Conservation (phyloP, 352 stramenopile species). For the Pythium aphanidermatum region DNA sequence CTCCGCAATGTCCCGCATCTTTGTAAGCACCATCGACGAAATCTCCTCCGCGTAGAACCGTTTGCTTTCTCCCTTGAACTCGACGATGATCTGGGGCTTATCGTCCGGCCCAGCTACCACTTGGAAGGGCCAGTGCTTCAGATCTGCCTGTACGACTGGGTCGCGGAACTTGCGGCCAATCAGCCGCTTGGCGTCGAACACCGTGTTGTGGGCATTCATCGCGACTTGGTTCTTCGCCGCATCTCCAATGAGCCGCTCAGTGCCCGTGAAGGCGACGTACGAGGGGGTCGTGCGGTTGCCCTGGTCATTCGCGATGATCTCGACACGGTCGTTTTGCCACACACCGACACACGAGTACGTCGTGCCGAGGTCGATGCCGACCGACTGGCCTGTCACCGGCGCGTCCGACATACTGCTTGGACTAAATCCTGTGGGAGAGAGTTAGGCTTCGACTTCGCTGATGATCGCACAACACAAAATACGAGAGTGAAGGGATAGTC, state of each 20-base stretch:
- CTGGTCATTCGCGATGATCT: slow-evolving; percentile 96
- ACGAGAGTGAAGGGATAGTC: too few relatives aligned
- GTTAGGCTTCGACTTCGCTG: too few relatives aligned
- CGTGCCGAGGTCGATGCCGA: slow-evolving; percentile 96
- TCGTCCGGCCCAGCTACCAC: slow-evolving; percentile 40
- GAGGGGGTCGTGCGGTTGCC: slow-evolving; percentile 94
- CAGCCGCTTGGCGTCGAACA: slow-evolving; percentile 39
- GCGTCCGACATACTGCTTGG: too few relatives aligned
- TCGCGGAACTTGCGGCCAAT: slow-evolving; percentile 91
- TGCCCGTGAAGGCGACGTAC: slow-evolving; percentile 95
- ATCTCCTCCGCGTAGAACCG: slow-evolving; percentile 67
- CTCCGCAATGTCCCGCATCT: slow-evolving; percentile 43
- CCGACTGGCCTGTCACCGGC: slow-evolving; percentile 16
- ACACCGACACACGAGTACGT: slow-evolving; percentile 96
- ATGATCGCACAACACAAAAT: too few relatives aligned
- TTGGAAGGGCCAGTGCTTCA: slow-evolving; percentile 48
- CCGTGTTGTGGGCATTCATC: slow-evolving; percentile 74
- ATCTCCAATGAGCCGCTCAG: slow-evolving; percentile 93
- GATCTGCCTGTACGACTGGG: slow-evolving; percentile 68
- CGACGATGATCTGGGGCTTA: slow-evolving; percentile 45
- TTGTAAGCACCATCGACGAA: slow-evolving; percentile 45
- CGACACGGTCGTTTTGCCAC: slow-evolving; percentile 95
- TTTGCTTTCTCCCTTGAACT: slow-evolving; percentile 37
- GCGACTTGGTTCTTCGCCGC: slow-evolving; percentile 92
- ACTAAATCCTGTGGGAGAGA: too few relatives aligned